Percentiles rank a stretch among this genome's conserved stretches.
Evolutionary conservation across 2,329 filamentous ascomycete species (phyloP).

Genomic region (Aspergillus fructus): DNA sequence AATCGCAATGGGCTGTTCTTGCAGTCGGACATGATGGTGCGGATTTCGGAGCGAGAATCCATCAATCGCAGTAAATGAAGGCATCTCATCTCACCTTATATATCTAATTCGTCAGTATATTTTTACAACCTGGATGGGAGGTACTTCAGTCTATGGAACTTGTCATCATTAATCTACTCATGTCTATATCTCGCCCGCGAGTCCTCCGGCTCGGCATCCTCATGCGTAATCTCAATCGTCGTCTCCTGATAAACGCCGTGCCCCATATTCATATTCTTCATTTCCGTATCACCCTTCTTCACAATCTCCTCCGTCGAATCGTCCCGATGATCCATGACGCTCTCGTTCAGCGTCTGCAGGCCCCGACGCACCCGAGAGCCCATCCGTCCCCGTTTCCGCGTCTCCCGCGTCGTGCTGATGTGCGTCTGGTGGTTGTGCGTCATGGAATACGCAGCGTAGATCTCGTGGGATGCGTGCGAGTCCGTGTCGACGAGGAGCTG

Average conservation of each 20-base stretch:
- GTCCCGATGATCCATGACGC: slow-evolving; percentile 31
- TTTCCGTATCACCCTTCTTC: slow-evolving; percentile 31
- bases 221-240: slow-evolving; percentile 43
- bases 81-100: no score
- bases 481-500: slow-evolving; percentile 54
- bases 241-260: slow-evolving; percentile 43
- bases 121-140: no score
- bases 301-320: slow-evolving; percentile 48
- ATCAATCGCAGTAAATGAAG: no score
- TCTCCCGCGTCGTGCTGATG: slow-evolving; percentile 17
- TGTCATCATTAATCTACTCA: no score
- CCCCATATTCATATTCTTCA: slow-evolving; percentile 28
- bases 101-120: no score
- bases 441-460: slow-evolving; percentile 28
- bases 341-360: slow-evolving; percentile 18
- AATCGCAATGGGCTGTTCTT: background rate
- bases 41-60: background rate
- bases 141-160: no score
- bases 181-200: no score
- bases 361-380: slow-evolving; percentile 23
- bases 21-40: background rate
- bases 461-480: slow-evolving; percentile 26
- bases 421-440: slow-evolving; percentile 29
- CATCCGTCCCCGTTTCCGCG: slow-evolving; percentile 16
- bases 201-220: slow-evolving; percentile 11